Evolutionary conservation across 1,139 yeast genomes (phyloP).

Genomic region (Yarrowia galli): DNA sequence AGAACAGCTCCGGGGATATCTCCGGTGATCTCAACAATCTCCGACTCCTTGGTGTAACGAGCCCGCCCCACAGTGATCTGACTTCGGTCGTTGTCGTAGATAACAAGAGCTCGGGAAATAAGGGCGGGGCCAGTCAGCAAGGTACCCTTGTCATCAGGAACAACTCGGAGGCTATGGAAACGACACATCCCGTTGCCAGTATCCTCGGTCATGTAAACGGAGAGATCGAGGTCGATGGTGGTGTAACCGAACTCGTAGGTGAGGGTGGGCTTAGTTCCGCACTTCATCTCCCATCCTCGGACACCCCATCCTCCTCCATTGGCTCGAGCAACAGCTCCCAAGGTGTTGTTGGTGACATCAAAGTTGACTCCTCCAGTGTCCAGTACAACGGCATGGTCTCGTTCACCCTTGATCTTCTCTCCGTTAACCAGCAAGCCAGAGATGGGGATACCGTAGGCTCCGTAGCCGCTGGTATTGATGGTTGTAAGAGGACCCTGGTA

Average conservation of each 20-base stretch:
- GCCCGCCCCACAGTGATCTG: slow-evolving; percentile 11
- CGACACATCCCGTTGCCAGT: not conserved
- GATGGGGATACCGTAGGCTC: slow-evolving; percentile 1
- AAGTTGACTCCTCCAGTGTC: slow-evolving; percentile 10
- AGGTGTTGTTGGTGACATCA: not conserved
- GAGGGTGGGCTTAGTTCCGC: not conserved
- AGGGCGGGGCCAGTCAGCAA: slow-evolving; percentile 3
- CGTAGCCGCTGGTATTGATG: not conserved
- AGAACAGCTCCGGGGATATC: not conserved
- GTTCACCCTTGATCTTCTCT: not conserved
- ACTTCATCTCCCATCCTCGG: not conserved
- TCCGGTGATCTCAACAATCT: not conserved
- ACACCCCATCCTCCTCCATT: not conserved
- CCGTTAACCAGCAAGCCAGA: not conserved
- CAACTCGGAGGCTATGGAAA: not conserved
- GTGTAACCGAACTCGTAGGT: slow-evolving; percentile 16
- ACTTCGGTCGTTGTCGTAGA: slow-evolving; percentile 5
- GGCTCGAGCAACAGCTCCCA: not conserved
- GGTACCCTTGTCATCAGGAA: not conserved
- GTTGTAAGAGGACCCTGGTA: slow-evolving; percentile 15
- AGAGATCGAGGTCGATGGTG: not conserved
- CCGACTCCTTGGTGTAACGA: not conserved
- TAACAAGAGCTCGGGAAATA: not conserved
- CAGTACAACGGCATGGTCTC: not conserved
- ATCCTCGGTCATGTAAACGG: not conserved